Base-by-base conservation (phyloP, 495 filamentous ascomycete species). In the Aspergillus asperescens region DNA sequence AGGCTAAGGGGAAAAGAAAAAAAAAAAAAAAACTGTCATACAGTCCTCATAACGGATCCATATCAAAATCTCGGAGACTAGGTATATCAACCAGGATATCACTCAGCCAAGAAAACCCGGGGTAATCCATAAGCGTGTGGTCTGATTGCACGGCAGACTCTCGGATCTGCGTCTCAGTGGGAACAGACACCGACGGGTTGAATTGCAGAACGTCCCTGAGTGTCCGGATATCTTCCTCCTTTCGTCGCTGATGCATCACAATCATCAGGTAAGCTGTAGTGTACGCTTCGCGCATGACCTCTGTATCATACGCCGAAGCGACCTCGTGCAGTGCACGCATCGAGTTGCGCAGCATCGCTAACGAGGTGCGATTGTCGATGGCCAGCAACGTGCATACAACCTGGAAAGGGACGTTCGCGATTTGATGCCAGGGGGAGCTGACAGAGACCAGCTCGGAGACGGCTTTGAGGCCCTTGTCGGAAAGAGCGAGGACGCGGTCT, bases 401-500 rank as follows among this genome's bases (percentile, higher is more conserved):
- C 50, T 83, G 80, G 52, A 83, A 81, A 0, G 79, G 74, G 1
- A 77, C 73, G 40, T 79, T 75, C 19, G 76, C 73, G 9, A 77
- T 65, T 50, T 80, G 75, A 52, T 80, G 79, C 80, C 78, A 83
- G 1, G 77, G 75, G 27, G 66, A 66, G 12, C 54, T 55, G 2
- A 62, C 49, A 0, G 63, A 59, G 10, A 67, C 66, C 59, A 80
- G 71, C 6, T 62, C 61, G 6, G 63, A 60, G 6, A 73, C 72
- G 2, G 71, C 75, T 35, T 58, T 60, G 16, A 77, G 65, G 7
- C 59, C 68, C 18, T 67, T 69, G 1, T 28, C 45, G 0, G 67
- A 59, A 7, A 76, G 56, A 1, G 56, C 56, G 15, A 77, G 62
- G 24, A 75, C 57, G 1, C 66, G 66, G 34, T 75, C 67, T 2